Conservation (phyloP, 352 stramenopile genomes). For the Lagenidium sp. region DNA sequence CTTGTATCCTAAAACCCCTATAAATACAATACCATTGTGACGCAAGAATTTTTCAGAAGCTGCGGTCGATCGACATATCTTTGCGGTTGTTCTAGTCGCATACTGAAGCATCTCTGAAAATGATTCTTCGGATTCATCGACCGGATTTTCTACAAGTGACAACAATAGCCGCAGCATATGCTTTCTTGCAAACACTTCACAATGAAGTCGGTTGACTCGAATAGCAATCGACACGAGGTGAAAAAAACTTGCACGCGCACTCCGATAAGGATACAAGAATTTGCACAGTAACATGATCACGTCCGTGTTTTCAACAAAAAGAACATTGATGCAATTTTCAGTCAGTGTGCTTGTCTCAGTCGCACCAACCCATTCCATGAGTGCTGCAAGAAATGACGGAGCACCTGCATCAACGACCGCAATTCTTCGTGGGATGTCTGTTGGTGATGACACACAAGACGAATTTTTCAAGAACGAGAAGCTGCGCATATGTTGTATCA, state of each 20-base stretch:
- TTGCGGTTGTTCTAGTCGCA: slow-evolving; percentile 15
- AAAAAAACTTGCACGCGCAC: slow-evolving; percentile 12
- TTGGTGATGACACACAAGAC: too few relatives aligned
- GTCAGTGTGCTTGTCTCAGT: slow-evolving; percentile 18
- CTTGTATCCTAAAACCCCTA: slow-evolving; percentile 12
- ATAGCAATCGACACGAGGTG: slow-evolving; percentile 15
- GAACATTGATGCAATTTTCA: slow-evolving; percentile 21
- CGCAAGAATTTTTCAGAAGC: slow-evolving; percentile 15
- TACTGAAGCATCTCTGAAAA: slow-evolving; percentile 14
- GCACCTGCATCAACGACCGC: too few relatives aligned
- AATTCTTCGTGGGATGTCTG: too few relatives aligned
- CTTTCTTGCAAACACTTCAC: slow-evolving; percentile 16
- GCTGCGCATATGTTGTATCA: slow-evolving; percentile 13
- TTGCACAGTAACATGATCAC: slow-evolving; percentile 14
- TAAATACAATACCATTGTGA: slow-evolving; percentile 14
- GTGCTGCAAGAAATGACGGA: slow-evolving; percentile 17
- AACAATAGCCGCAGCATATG: slow-evolving; percentile 12
- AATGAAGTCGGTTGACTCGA: slow-evolving; percentile 19
- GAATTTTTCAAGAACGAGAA: not conserved
- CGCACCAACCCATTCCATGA: slow-evolving; percentile 22
- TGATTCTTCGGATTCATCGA: not conserved
- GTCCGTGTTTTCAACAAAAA: slow-evolving; percentile 23
- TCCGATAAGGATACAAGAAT: slow-evolving; percentile 10
- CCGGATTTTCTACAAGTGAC: slow-evolving; percentile 3
- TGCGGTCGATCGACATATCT: slow-evolving; percentile 11